A percentile compares a stretch with the other conserved stretches of the same genome.
Evolutionary conservation across 2,329 filamentous ascomycete genomes (phyloP).

Genomic region (Ophiostoma sp.): DNA sequence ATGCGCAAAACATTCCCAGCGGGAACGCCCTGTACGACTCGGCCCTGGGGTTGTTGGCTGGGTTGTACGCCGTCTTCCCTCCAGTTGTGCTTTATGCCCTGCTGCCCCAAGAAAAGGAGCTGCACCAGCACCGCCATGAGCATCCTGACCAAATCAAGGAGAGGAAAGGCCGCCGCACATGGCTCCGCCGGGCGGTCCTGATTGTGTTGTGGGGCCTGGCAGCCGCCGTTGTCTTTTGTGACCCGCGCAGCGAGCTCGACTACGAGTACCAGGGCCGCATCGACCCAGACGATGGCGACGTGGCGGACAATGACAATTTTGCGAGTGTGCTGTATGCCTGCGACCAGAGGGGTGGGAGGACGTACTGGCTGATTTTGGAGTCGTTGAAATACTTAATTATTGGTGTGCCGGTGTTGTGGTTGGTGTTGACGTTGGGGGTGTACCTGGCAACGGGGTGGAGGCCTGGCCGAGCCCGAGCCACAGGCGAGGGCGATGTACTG

Average conservation of each 20-base stretch:
- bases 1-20: conserved; percentile 21
- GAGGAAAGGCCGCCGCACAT: conserved; percentile 19
- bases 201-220: conserved; percentile 27
- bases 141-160: neutral
- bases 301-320: neutral
- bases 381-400: conserved; percentile 27
- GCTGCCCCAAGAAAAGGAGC: conserved; percentile 19
- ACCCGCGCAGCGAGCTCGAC: conserved; percentile 29
- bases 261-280: conserved; percentile 19
- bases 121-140: conserved; percentile 9
- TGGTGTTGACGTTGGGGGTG: conserved; percentile 23
- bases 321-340: conserved; percentile 20
- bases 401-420: conserved; percentile 28
- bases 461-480: neutral
- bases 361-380: conserved; percentile 28
- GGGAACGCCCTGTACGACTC: conserved; percentile 31
- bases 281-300: conserved; percentile 13
- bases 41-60: conserved; percentile 28
- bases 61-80: conserved; percentile 24
- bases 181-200: conserved; percentile 28
- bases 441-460: neutral
- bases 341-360: conserved; percentile 28
- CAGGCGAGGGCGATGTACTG: neutral
- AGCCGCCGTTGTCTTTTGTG: conserved; percentile 24
- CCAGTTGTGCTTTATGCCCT: conserved; percentile 28